Evolutionary conservation across 2,329 filamentous ascomycete genomes (phyloP).

Genomic region (Ceratocystis harringtonii): DNA sequence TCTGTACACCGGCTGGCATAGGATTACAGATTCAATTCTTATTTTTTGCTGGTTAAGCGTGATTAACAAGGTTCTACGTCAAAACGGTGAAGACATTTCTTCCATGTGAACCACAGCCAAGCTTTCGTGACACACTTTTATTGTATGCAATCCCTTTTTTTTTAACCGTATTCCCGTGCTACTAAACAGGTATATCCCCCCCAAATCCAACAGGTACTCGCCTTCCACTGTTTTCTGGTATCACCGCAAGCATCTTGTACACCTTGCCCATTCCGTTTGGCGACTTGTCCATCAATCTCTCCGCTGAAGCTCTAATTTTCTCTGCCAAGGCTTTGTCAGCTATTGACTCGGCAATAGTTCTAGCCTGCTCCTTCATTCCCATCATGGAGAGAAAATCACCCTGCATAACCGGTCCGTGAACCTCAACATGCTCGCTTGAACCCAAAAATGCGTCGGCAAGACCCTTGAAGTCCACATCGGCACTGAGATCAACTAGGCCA

Average conservation of each 20-base stretch:
- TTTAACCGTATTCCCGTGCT: no score
- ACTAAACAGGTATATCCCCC: conserved; percentile 38
- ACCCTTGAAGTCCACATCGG: conserved; percentile 84
- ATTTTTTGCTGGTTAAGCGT: no score
- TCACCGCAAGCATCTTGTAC: conserved; percentile 83
- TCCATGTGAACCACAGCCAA: no score
- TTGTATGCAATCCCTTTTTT: no score
- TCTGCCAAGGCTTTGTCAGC: conserved; percentile 31
- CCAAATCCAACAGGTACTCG: conserved; percentile 85
- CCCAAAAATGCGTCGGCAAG: conserved; percentile 67
- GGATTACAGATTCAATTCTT: no score
- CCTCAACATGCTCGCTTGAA: conserved; percentile 67
- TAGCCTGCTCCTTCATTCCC: conserved; percentile 66
- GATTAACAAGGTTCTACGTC: no score
- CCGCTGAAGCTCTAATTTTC: conserved; percentile 60
- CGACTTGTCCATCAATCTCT: conserved; percentile 66
- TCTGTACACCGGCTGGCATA: background rate
- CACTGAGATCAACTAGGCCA: conserved; percentile 74
- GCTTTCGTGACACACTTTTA: no score
- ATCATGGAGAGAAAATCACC: conserved; percentile 62
- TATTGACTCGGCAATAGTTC: conserved; percentile 35
- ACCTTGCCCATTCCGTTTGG: conserved; percentile 82
- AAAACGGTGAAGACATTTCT: no score
- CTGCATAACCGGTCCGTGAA: conserved; percentile 84
- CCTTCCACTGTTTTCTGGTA: conserved; percentile 62